These are phyloP conservation scores for Ophiostoma novo-ulmi DNA, from an alignment of 2,329 filamentous ascomycete genomes.

Conservation along the genomic window DNA sequence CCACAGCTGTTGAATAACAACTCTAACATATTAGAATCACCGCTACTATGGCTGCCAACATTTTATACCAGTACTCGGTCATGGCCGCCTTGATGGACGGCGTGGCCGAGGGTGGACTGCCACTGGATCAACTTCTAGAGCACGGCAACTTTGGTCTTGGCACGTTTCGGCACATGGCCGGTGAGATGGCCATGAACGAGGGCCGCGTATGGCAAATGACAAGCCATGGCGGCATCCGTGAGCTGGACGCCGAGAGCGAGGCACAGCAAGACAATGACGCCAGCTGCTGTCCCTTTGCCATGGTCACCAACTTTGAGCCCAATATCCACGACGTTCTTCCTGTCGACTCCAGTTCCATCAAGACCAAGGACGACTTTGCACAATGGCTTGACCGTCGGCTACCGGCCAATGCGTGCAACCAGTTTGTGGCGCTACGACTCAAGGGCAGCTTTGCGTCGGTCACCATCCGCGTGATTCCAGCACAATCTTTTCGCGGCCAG, in stretches of 20 bases:
- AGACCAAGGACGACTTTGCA: slow-evolving; percentile 1
- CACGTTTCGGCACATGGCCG: slow-evolving; percentile 15
- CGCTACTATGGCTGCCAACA: background rate
- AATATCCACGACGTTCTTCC: background rate
- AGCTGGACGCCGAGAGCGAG: background rate
- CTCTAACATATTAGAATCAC: background rate
- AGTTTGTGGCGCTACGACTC: slow-evolving; percentile 12
- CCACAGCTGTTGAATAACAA: background rate
- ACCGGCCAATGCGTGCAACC: slow-evolving; percentile 7
- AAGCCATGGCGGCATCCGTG: slow-evolving; percentile 7
- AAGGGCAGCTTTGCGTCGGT: slow-evolving; percentile 10
- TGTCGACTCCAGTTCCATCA: background rate
- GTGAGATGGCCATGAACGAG: slow-evolving; percentile 14
- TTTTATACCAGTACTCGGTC: slow-evolving; percentile 13
- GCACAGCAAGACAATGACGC: background rate
- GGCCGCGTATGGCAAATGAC: slow-evolving; percentile 13
- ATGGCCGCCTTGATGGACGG: slow-evolving; percentile 17
- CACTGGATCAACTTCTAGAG: background rate
- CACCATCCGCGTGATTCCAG: slow-evolving; percentile 6
- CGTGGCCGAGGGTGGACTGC: slow-evolving; percentile 12
- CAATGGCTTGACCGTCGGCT: background rate
- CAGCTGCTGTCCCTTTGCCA: slow-evolving; percentile 14
- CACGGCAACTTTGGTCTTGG: slow-evolving; percentile 15
- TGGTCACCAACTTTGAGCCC: slow-evolving; percentile 13
- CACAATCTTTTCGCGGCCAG: background rate